These are phyloP conservation scores for Trichodelitschia bisporula DNA, from an alignment of 495 filamentous ascomycete genomes.

Conservation along the genomic window DNA sequence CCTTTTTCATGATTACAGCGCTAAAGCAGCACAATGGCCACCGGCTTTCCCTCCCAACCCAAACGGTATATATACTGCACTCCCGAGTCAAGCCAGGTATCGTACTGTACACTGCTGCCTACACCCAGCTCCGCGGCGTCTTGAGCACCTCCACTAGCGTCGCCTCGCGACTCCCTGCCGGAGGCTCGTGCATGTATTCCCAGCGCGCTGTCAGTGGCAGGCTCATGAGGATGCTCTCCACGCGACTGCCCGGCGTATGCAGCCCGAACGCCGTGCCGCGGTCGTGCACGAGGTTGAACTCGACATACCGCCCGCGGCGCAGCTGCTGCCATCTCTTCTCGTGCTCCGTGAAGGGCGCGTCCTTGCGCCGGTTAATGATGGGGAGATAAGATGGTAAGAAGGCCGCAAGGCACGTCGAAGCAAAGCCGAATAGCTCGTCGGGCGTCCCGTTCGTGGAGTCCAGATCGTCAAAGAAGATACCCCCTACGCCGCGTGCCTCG, in stretches of 20 bases:
- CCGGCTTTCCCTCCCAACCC: no score
- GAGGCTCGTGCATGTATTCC: slow-evolving; percentile 81
- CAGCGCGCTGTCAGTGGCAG: slow-evolving; percentile 79
- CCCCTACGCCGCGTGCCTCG: slow-evolving; percentile 75
- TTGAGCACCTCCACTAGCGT: slow-evolving; percentile 58
- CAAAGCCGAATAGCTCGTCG: slow-evolving; percentile 80
- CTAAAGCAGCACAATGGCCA: no score
- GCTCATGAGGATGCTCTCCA: slow-evolving; percentile 97
- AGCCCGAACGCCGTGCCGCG: slow-evolving; percentile 86
- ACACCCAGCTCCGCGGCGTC: slow-evolving; percentile 82
- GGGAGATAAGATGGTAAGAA: slow-evolving; percentile 86
- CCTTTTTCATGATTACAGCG: no score
- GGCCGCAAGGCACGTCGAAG: slow-evolving; percentile 55
- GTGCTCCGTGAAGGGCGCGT: slow-evolving; percentile 60
- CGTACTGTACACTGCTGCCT: no score
- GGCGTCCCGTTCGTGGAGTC: slow-evolving; percentile 70
- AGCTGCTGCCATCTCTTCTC: slow-evolving; percentile 97
- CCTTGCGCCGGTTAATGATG: slow-evolving; percentile 66
- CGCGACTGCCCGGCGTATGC: slow-evolving; percentile 69
- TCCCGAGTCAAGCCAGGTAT: no score
- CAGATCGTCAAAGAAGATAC: slow-evolving; percentile 97
- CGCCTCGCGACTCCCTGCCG: slow-evolving; percentile 49
- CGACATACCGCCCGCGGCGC: slow-evolving; percentile 76
- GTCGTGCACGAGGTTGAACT: slow-evolving; percentile 97
- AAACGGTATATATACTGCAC: no score